Conservation (phyloP, 352 stramenopile species). For the Phytopythium boreale region DNA sequence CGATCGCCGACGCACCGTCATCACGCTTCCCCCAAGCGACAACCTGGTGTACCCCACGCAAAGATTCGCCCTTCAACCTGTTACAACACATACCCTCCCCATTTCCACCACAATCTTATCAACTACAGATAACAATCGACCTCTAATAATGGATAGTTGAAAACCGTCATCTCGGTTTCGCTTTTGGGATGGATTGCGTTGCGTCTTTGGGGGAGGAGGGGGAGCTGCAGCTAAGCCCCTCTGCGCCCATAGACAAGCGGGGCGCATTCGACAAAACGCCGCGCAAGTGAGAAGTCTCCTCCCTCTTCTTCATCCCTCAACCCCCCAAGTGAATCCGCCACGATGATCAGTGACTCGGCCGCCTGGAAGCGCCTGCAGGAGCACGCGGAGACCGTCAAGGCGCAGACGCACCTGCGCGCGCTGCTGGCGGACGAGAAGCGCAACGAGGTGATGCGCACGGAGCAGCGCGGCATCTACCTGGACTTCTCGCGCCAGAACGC, state of each 20-base stretch:
- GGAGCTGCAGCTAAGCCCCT: no score
- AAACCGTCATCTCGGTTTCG: constrained; percentile 1
- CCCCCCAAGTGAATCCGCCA: no score
- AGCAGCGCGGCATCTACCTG: constrained; percentile 92
- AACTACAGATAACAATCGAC: no score
- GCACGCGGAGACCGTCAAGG: constrained; percentile 79
- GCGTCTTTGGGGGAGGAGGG: not conserved
- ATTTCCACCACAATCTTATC: not conserved
- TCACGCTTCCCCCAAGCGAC: constrained; percentile 1
- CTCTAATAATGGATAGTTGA: not conserved
- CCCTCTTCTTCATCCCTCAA: not conserved
- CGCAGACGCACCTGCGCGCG: constrained; percentile 85
- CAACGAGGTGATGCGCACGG: constrained; percentile 87
- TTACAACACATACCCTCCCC: not conserved
- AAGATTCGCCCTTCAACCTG: constrained; percentile 3
- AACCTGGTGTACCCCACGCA: not conserved
- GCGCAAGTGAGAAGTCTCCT: not conserved
- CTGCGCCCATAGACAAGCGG: not conserved
- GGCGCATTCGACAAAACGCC: constrained; percentile 15
- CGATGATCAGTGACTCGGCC: constrained; percentile 71
- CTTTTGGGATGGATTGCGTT: not conserved
- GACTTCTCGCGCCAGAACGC: constrained; percentile 95
- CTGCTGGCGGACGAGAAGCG: constrained; percentile 87
- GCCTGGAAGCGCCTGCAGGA: constrained; percentile 73
- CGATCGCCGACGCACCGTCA: not conserved